Evolutionary conservation across 164 flowering plant species (phyloP).

Genomic region (Vitis rotundifolia): DNA sequence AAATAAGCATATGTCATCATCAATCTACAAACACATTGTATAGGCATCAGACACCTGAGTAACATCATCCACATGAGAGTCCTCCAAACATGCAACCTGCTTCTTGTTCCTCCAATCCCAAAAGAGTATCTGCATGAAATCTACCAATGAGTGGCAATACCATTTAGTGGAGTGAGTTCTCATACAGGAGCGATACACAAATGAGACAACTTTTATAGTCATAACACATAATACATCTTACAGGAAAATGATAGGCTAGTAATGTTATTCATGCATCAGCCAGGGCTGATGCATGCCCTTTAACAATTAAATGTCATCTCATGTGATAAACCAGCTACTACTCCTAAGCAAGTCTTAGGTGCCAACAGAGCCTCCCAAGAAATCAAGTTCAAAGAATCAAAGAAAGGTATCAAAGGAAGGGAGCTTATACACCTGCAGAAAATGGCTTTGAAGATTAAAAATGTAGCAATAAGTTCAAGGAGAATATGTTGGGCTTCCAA

Average conservation of each 20-base stretch:
- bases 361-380: not conserved
- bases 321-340: not conserved
- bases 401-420: no score
- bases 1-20: not conserved
- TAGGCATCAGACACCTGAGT: conserved; percentile 62
- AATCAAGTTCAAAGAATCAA: no score
- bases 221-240: not conserved
- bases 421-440: no score
- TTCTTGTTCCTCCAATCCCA: conserved; percentile 91
- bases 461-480: no score
- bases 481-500: no score
- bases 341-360: not conserved
- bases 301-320: not conserved
- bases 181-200: not conserved
- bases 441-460: no score
- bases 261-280: not conserved
- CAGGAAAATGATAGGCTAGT: not conserved
- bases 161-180: not conserved
- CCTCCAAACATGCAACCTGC: conserved; percentile 90
- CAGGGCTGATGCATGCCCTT: not conserved
- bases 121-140: conserved; percentile 52
- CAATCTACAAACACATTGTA: not conserved
- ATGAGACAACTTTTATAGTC: not conserved
- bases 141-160: not conserved
- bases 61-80: conserved; percentile 93